Base-by-base conservation (phyloP, 2,329 filamentous ascomycete genomes). In the Coniella vitis region DNA sequence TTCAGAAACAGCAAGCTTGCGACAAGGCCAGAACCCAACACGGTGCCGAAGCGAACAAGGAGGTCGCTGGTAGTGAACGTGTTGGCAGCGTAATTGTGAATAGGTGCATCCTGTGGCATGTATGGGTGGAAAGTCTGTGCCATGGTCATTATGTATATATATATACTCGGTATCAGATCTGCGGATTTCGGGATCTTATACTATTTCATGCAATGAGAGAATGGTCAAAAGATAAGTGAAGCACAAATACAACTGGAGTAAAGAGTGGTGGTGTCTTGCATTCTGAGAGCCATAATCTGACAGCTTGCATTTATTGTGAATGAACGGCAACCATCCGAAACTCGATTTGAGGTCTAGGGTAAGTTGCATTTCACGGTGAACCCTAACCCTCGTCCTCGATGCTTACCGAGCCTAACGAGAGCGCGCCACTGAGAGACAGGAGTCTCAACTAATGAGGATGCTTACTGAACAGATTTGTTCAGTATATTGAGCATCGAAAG, bases 51-150 rank as follows among this genome's bases (percentile, higher is more conserved):
- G 10, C 62, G 54, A 4, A 57, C 56, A 3, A 74, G 57, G 8
- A 79, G 58, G 14, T 63, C 61, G 5, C 54, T 37, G 4, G 76
- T 44, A 1, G 70, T 60, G 4, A 62, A 61, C 17, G 61, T 62
- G 54, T 80, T 80, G 38, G 73, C 62, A 16, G 56, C 59, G 56
- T 75, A 81, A 38, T 59, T 56, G 2, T 70, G 66, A 22, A 81
- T 69, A 13, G 53, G 49, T 14, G 69, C 67, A 38, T 64, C 62
- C 3, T 60, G 59, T 0, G 77, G 77, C 54, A 71, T 72, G 55
- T 80, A 81, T 0, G 77, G 76, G 54, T 80, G 75, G 14, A 12
- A 45, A 21, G 36, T 41, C 32, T 54, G 52, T 14, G 34, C 39
- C 43, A 49, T 54, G 12, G 17, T n/a, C 40, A 38, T 9, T 16